Conservation (phyloP, 2,329 filamentous ascomycete genomes). For the Xylariaceae sp. region DNA sequence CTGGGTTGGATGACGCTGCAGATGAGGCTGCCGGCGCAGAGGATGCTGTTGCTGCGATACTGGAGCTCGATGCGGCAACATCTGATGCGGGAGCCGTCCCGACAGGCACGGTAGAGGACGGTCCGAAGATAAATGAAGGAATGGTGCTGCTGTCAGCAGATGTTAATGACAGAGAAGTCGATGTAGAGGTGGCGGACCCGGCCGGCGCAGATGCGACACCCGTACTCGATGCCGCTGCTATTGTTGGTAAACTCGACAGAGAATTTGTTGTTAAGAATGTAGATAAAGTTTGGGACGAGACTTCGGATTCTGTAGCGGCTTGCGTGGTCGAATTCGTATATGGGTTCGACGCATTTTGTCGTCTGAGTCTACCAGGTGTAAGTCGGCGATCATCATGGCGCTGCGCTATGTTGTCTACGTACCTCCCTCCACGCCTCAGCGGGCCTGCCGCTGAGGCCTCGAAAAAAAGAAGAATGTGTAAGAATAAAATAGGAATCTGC, state of each 20-base stretch:
- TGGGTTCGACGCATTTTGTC: conserved; percentile 18
- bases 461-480: conserved; percentile 35
- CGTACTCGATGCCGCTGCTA: conserved; percentile 5
- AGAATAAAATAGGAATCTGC: conserved; percentile 33
- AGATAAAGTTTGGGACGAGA: conserved; percentile 11
- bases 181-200: conserved; percentile 19
- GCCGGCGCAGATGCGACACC: conserved; percentile 1
- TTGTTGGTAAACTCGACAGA: conserved; percentile 5
- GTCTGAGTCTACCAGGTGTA: conserved; percentile 29
- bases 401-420: conserved; percentile 15
- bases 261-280: conserved; percentile 9
- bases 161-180: conserved; percentile 26
- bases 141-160: conserved; percentile 24
- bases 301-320: conserved; percentile 8
- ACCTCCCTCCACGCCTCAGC: conserved; percentile 34
- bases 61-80: neutral
- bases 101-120: conserved; percentile 18
- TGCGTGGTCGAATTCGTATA: conserved; percentile 27
- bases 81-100: neutral
- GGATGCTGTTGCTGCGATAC: neutral
- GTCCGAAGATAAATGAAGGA: conserved; percentile 28
- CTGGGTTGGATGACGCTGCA: neutral
- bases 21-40: neutral
- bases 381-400: conserved; percentile 15
- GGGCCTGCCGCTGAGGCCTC: conserved; percentile 37